Evolutionary conservation across 306 rosid genomes (phyloP), one percentile per base, ranked within the genome.

Genomic region (Glycine latifolia): DNA sequence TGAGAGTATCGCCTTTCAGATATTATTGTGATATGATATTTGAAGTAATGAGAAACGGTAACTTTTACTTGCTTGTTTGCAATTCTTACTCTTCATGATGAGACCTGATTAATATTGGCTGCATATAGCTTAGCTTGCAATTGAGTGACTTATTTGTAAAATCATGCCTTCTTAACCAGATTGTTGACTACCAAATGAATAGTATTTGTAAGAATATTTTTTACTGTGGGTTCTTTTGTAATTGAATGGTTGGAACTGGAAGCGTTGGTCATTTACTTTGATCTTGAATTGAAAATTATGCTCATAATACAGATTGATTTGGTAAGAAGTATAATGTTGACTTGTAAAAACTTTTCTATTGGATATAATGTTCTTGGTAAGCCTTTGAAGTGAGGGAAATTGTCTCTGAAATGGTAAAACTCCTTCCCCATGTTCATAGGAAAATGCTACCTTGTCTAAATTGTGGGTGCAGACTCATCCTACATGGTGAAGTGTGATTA

Each of bases 1-100:
- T 93, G 99, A 91, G 99, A 87, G 79, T 96, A 43, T 96, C 99
- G 2, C 97, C 98, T 71, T 96, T 96, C 94, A 88, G 97, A 96
- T 96, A 96, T 84, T 96, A 92, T 53, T 92, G 98, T 78, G 99
- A 96, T 89, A 96, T 96, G 94, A 85, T 93, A 80, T 96, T 96
- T 60, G 98, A 96, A 86, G 99, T 96, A 81, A 91, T 96, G 99
- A 96, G 71, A 88, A 96, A 93, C 72, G 99, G 98, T 93, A 93
- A 88, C 47, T 67, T 44, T 74, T 53, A 15, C 71, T 71, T 82
- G 53, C 50, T 84, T 69, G 73, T 81, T 81, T 46, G 74, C 83
- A 72, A 76, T 83, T 86, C 71, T 86, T 33, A 55, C 76, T 60
- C 71, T 60, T 80, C 73, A 46, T 41, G 49, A 77, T 35, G 75